A percentile compares a stretch with the other conserved stretches of the same genome.
phyloP scores from a whole-genome alignment of 2,329 filamentous ascomycete genomes.

The Dendryphion nanum region DNA sequence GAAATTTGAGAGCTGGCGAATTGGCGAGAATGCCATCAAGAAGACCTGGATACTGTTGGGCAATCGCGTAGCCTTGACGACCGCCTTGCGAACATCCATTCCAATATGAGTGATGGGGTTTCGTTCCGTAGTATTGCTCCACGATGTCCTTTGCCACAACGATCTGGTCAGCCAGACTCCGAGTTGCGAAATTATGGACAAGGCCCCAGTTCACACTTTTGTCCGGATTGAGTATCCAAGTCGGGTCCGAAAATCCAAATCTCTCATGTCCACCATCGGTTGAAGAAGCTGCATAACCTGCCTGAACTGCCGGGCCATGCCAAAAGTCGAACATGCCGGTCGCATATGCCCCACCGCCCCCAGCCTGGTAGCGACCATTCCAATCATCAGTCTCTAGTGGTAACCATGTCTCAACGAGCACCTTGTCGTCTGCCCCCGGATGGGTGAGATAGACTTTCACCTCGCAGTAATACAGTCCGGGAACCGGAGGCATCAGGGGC shows the following conservation, averaged over 20 bases:
- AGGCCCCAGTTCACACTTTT: constrained; percentile 25
- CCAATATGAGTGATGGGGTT: constrained; percentile 35
- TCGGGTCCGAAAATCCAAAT: constrained; percentile 9
- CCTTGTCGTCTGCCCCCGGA: constrained; percentile 19
- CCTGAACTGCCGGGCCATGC: constrained; percentile 22
- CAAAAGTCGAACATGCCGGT: constrained; percentile 20
- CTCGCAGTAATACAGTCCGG: constrained; percentile 8
- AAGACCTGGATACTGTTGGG: constrained; percentile 26
- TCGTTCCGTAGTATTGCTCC: constrained; percentile 32
- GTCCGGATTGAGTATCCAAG: constrained; percentile 22
- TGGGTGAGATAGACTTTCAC: constrained; percentile 15
- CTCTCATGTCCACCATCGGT: constrained; percentile 33
- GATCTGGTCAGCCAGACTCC: constrained; percentile 37
- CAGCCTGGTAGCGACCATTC: constrained; percentile 34
- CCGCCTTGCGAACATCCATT: constrained; percentile 28
- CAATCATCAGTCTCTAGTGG: constrained; percentile 22
- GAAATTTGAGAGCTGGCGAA: constrained; percentile 24
- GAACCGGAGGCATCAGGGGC: not conserved
- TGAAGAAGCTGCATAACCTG: constrained; percentile 32
- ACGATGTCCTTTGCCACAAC: constrained; percentile 34
- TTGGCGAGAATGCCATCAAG: constrained; percentile 30
- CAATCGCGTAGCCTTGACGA: constrained; percentile 30
- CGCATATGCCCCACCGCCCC: constrained; percentile 28
- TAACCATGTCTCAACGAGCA: constrained; percentile 29
- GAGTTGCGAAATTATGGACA: constrained; percentile 39